A percentile compares a stretch with the other conserved stretches of the same genome.
Conservation (phyloP, 768 basidiomycete genomes). For the Mycena capillaripes region DNA sequence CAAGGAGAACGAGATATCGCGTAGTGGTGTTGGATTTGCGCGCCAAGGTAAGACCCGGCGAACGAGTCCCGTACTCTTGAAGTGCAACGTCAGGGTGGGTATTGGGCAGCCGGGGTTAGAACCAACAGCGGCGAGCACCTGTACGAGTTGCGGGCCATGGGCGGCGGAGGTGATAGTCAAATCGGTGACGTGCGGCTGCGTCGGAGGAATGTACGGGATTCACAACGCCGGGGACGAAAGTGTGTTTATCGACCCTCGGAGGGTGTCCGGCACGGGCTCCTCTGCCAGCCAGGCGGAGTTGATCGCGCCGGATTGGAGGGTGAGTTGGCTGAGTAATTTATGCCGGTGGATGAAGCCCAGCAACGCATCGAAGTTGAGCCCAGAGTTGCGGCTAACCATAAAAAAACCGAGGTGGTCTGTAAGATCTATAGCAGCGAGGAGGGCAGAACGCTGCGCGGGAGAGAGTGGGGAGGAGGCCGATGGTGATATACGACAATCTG, state of each 20-base stretch:
- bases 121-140: too few relatives aligned
- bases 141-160: too few relatives aligned
- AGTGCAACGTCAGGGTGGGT: too few relatives aligned
- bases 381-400: neutral
- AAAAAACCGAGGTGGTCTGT: neutral
- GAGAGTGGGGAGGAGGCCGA: neutral
- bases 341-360: neutral
- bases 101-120: too few relatives aligned
- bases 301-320: neutral
- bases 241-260: neutral
- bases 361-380: neutral
- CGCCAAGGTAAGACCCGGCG: too few relatives aligned
- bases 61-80: too few relatives aligned
- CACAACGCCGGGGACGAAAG: neutral
- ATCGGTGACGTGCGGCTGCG: neutral
- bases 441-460: neutral
- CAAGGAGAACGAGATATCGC: too few relatives aligned
- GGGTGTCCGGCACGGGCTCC: neutral
- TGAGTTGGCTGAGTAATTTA: neutral
- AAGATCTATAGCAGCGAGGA: neutral
- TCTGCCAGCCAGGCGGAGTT: neutral
- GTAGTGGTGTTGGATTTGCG: too few relatives aligned
- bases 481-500: neutral
- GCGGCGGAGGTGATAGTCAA: neutral
- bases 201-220: neutral